phyloP scores from a whole-genome alignment of 768 basidiomycete genomes.

The Rhodosporidiobolus sp. region DNA sequence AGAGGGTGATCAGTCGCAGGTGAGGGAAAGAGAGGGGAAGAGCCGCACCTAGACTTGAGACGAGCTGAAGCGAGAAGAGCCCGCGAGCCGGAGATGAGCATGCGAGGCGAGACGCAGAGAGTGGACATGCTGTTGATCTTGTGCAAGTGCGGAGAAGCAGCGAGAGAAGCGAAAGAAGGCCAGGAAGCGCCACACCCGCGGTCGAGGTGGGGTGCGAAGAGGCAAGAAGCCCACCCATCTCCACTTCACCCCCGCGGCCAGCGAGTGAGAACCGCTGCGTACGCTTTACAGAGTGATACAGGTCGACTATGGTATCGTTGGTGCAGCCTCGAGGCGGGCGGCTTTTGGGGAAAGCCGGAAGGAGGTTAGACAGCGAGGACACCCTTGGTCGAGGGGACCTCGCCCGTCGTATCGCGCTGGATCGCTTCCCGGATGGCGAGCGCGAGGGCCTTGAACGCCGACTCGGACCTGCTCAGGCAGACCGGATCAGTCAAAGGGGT shows the following conservation, averaged over 20 bases:
- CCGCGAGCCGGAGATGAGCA: background rate
- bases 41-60: background rate
- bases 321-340: background rate
- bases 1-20: too few species aligned
- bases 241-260: background rate
- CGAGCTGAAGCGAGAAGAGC: background rate
- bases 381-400: slow-evolving; percentile 95
- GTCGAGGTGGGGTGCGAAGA: background rate
- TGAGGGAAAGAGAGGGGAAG: too few species aligned
- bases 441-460: slow-evolving; percentile 96
- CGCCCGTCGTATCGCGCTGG: slow-evolving; percentile 77
- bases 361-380: slow-evolving; percentile 58
- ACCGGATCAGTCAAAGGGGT: background rate
- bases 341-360: background rate
- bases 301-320: background rate
- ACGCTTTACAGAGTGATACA: background rate
- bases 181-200: too few species aligned
- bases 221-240: background rate
- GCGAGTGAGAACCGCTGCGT: background rate
- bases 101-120: background rate
- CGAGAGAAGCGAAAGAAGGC: background rate
- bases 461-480: slow-evolving; percentile 69
- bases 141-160: background rate
- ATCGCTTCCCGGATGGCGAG: slow-evolving; percentile 94
- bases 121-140: background rate